These are phyloP conservation scores for Apostasia shenzhenica DNA, from an alignment of 106 monocot genomes.

Conservation along the genomic window DNA sequence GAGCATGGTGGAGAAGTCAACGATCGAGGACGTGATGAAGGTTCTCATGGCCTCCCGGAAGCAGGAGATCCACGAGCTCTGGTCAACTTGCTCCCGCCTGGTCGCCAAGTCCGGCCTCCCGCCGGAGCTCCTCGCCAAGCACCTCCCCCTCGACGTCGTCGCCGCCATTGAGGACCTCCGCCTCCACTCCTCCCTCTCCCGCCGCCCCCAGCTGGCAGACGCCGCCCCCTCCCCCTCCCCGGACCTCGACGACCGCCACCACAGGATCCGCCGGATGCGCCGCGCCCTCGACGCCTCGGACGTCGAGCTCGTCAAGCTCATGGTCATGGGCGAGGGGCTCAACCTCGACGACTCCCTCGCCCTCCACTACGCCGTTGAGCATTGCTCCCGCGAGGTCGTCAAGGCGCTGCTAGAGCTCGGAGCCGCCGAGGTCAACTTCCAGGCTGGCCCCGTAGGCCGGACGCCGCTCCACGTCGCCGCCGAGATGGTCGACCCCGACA, in stretches of 20 bases:
- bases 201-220: slow-evolving; percentile 23
- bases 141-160: slow-evolving; percentile 81
- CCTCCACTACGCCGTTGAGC: slow-evolving; percentile 87
- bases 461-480: slow-evolving; percentile 91
- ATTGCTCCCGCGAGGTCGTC: slow-evolving; percentile 86
- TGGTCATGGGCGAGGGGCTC: slow-evolving; percentile 92
- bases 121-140: slow-evolving; percentile 82
- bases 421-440: slow-evolving; percentile 89
- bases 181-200: slow-evolving; percentile 45
- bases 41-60: slow-evolving; percentile 76
- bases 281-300: slow-evolving; percentile 94
- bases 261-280: slow-evolving; percentile 95
- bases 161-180: slow-evolving; percentile 83
- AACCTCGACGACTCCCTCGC: slow-evolving; percentile 92
- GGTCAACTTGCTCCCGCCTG: slow-evolving; percentile 78
- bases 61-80: slow-evolving; percentile 87
- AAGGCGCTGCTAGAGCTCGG: slow-evolving; percentile 91
- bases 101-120: slow-evolving; percentile 91
- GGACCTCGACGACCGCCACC: slow-evolving; percentile 59
- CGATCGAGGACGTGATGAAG: slow-evolving; percentile 96
- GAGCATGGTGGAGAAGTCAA: slow-evolving; percentile 84
- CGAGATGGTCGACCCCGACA: slow-evolving; percentile 91
- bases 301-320: slow-evolving; percentile 92
- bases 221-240: slow-evolving; percentile 10
- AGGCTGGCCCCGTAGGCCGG: slow-evolving; percentile 65